Base-by-base conservation (phyloP, 805 yeast genomes). In the Yamadazyma philogaea region DNA sequence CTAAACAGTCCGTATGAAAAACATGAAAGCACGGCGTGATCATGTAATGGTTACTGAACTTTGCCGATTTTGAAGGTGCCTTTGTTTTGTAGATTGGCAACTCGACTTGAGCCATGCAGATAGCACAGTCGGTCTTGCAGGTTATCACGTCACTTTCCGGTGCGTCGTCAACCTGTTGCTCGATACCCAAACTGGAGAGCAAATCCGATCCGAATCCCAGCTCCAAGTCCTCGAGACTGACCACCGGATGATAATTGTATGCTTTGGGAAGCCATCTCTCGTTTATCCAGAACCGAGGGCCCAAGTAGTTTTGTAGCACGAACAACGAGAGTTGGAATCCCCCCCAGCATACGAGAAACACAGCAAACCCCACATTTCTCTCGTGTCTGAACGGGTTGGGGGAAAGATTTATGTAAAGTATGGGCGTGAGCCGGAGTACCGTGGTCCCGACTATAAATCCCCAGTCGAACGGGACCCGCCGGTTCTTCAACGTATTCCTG, bases 1-100 rank as follows among this genome's bases (percentile, higher is more conserved):
- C 95, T 49, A 91, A 67, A 64, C 98, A 90, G n/a, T 77, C 81
- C 1, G 87, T 76, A 57, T 90, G 97, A 75, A 89, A 91, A 7
- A 88, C 79, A 60, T 90, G 98, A 32, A 81, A 73, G 61, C 98
- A 90, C 1, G 97, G 97, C 0, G 98, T 87, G 3, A 88, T 78
- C 93, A 86, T 84, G 54, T 82, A 84, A 10, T 68, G 63, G 50
- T 78, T 44, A 64, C 56, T 46, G 34, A 19, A 10, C 16, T 22
- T 30, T 7, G 40, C 19, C 5, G 14, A 10, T 20, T 37, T 37
- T 15, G 33, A 16, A 14, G 42, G 53, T 35, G 32, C 40, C 2
- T 44, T 44, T 3, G 44, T 42, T 34, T 51, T 52, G 10, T 44
- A 38, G 1, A 79, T 63, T 15, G 82, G 83, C 16, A 85, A 57